Conservation (phyloP, 2,329 filamentous ascomycete species). For the Aspergillus ustus region DNA sequence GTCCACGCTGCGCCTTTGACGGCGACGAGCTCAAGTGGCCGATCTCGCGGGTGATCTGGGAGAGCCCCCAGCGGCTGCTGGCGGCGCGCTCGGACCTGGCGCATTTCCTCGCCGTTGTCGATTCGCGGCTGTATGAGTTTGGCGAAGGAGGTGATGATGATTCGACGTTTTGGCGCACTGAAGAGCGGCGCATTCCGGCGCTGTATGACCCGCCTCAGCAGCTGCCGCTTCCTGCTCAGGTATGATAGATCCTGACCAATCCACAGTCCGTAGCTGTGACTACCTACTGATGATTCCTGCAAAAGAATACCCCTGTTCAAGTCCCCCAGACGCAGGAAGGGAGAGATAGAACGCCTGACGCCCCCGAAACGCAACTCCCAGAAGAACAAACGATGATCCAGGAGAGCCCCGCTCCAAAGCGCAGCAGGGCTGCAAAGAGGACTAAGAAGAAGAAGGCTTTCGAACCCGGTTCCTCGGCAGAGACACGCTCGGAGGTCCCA, state of each 20-base stretch:
- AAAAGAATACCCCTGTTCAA: background rate
- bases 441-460: background rate
- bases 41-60: background rate
- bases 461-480: background rate
- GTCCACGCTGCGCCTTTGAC: background rate
- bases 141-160: background rate
- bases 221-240: background rate
- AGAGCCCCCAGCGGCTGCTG: background rate
- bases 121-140: background rate
- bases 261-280: too few species aligned
- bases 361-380: background rate
- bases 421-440: too few species aligned
- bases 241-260: background rate
- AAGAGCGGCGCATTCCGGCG: background rate
- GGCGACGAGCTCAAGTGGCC: slow-evolving; percentile 1
- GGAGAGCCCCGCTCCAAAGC: too few species aligned
- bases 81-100: background rate
- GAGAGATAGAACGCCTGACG: background rate
- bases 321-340: background rate
- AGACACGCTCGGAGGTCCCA: background rate
- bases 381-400: background rate
- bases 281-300: too few species aligned
- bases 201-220: background rate
- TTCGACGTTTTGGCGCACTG: background rate
- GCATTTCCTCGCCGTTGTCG: background rate